Base-by-base conservation (phyloP, 2,329 filamentous ascomycete species). In the Exophiala sideris region DNA sequence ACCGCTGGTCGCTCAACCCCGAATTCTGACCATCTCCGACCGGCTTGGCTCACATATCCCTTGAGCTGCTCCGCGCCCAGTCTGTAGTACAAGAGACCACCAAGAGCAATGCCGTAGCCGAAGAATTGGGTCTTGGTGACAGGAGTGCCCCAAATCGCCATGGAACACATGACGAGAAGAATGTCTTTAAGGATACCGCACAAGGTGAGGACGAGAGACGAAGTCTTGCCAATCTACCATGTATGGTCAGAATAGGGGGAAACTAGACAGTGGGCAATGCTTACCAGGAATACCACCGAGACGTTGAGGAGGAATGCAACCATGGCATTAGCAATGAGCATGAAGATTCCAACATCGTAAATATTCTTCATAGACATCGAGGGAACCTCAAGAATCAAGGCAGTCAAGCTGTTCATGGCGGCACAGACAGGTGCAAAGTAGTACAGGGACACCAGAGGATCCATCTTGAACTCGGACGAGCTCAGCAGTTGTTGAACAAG, bases 141-240 rank as follows among this genome's bases (percentile, higher is more conserved):
- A 32, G 82, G 79, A 52, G 88, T 89, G 62, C 80, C 77, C 85
- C 89, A 94, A 68, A 92, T 85, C 66, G 89, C 70, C 72, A 94
- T 87, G 49, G 87, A 90, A 54, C 84, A 80, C 57, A 81, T 76
- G 60, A 95, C 88, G 51, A 95, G 84, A 54, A 95, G 82, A 57
- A 95, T 91, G 71, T 91, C 89, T 74, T 95, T 95, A 66, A 94
- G 82, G 61, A 95, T 89, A 69, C 90, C 89, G 55, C 86, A 91
- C 20, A 95, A 82, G 33, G 89, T 91, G 74, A 95, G 87, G 65
- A 91, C 88, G 48, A 95, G 82, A 52, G 87, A 88, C 1, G 89
- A 95, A 6, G 89, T 95, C 74, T 89, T 91, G 69, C 89, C 89
- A 66, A 95, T 95, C 88, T 92, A 65, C 12, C n/a, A 44, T 24